These are phyloP conservation scores for Neurospora sp. DNA, from an alignment of 495 filamentous ascomycete species.

Conservation along the genomic window DNA sequence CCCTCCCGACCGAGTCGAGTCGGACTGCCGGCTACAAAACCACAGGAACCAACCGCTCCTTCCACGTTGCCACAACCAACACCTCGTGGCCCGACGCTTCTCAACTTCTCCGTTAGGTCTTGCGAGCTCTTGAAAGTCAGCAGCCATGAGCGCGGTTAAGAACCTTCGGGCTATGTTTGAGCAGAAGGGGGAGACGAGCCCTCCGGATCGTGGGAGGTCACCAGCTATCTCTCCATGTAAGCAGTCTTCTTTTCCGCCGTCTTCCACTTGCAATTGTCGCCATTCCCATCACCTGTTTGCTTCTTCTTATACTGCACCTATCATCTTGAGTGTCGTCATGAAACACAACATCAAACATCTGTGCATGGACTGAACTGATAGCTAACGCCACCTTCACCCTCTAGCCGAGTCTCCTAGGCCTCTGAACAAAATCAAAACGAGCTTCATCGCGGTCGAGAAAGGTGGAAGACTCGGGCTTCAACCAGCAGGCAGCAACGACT, in stretches of 20 bases:
- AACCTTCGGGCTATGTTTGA: constrained; percentile 88
- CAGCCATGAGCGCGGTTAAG: constrained; percentile 40
- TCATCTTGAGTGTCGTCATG: neutral
- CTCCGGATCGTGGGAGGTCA: constrained; percentile 66
- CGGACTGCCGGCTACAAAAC: neutral
- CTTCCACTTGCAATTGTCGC: neutral
- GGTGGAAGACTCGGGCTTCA: constrained; percentile 40
- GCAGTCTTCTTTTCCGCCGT: constrained; percentile 1
- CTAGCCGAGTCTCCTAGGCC: constrained; percentile 42
- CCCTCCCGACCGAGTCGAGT: neutral
- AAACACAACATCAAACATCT: neutral
- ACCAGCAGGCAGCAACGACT: constrained; percentile 33
- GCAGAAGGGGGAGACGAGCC: constrained; percentile 51
- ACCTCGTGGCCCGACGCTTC: neutral
- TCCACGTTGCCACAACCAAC: neutral
- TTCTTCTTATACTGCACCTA: neutral
- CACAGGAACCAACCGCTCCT: neutral
- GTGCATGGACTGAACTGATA: neutral
- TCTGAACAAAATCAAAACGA: constrained; percentile 70
- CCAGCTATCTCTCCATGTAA: constrained; percentile 38
- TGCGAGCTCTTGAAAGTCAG: constrained; percentile 4
- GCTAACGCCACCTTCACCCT: constrained; percentile 6
- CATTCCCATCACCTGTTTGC: neutral
- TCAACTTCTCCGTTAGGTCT: neutral
- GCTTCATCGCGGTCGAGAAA: constrained; percentile 71